A percentile compares a stretch with the other conserved stretches of the same genome.
Conservation (phyloP, 306 rosid species). For the Calophaca sinica region DNA sequence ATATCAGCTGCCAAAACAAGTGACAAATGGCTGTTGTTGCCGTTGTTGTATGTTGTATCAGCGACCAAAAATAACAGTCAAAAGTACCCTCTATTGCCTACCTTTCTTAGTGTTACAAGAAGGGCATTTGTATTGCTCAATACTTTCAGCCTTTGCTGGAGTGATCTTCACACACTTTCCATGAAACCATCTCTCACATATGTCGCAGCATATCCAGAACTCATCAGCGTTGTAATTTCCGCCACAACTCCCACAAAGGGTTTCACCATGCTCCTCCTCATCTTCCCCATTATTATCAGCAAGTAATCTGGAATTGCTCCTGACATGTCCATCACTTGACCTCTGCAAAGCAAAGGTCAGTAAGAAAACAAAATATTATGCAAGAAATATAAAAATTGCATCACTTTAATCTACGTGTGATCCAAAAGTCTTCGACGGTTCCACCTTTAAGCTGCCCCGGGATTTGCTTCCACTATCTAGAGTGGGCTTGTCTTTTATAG, state of each 20-base stretch:
- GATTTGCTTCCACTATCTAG: background rate
- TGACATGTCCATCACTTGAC: background rate
- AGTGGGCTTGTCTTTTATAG: background rate
- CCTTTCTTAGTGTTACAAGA: constrained; percentile 15
- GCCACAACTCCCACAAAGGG: background rate
- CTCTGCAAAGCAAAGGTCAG: background rate
- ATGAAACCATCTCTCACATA: background rate
- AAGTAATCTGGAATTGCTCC: background rate
- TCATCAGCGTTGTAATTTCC: background rate
- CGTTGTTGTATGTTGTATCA: background rate
- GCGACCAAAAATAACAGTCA: background rate
- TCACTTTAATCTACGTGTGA: background rate
- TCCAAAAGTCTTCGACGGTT: constrained; percentile 35
- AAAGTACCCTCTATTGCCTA: constrained; percentile 40
- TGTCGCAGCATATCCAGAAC: background rate
- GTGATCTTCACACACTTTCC: background rate
- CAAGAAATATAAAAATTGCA: background rate
- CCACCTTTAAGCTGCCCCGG: background rate
- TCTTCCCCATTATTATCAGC: background rate
- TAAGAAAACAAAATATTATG: background rate
- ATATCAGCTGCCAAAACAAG: constrained; percentile 18
- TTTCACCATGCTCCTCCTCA: background rate
- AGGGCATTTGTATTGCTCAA: background rate
- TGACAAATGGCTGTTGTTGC: background rate
- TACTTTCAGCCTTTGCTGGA: background rate